Base-by-base conservation (phyloP, 2,329 filamentous ascomycete genomes). In the Byssothecium circinans region DNA sequence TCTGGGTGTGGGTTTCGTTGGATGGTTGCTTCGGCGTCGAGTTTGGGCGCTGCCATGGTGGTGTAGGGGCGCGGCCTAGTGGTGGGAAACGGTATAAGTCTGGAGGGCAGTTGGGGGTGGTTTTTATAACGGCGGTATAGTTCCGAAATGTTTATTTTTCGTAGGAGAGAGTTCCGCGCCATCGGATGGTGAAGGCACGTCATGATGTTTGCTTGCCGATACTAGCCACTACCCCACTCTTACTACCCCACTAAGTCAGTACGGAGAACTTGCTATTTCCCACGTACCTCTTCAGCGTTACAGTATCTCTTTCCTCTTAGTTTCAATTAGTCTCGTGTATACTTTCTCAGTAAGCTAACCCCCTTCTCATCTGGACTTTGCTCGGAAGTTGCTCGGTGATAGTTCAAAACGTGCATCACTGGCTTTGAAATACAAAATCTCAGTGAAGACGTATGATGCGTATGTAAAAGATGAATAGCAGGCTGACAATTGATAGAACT, bases 1-100 rank as follows among this genome's bases (percentile, higher is more conserved):
- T 92, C 85, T 2, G 81, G 81, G 70, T 89, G 86, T 1, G 82
- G 83, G 69, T 87, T 88, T 65, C 83, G 82, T 65, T 84, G 75
- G 56, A 77, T 67, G 30, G 66, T 55, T 17, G 73, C 71, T 55
- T 80, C 76, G 19, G 72, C 69, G 48, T 80, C 76, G 54, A 69
- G 51, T 64, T 73, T 73, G 30, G 63, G 60, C 17, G 57, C 40
- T 14, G 56, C 55, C 58, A 61, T 61, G 1, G 40, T 49, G 22
- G 35, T 19, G 25, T 18, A 15, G 14, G 14, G 29, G 22, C 12
- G 3, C 41, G 42, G 29, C 12, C n/a, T n/a, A n/a, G n/a, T n/a
- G n/a, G n/a, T 29, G 36, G 17, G 32, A 40, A n/a, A 32, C 8
- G 18, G n/a, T n/a, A 27, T n/a, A 33, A 18, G 34, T 38, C 20